Evolutionary conservation across 2,329 filamentous ascomycete genomes (phyloP), one percentile per base, ranked within the genome.

Genomic region (Alternaria sp.): DNA sequence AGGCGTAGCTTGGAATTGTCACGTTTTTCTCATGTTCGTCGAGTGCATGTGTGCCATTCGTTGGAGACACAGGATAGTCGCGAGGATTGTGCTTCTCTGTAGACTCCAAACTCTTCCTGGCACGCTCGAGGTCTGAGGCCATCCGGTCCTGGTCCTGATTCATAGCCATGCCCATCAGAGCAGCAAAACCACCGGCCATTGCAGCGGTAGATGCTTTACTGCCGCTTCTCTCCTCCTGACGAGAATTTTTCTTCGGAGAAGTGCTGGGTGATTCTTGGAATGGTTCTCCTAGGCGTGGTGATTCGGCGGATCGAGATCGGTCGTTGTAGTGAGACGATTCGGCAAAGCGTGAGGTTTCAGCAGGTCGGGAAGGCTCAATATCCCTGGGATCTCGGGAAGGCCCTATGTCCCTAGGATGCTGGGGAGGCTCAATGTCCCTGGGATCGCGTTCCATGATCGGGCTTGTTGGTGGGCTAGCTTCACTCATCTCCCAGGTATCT

Each of bases 121-220:
- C 72, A 50, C 70, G 63, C 14, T 74, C 67, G 17, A 65, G 58
- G 41, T 76, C 70, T 2, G 72, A 65, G 28, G 66, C 56, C 53
- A 74, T 70, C 21, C 70, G 62, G n/a, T 76, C 72, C 57, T 72
- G 72, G 29, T 77, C 73, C 59, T 75, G 72, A 53, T 68, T 71
- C 56, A 70, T 70, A 6, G 72, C 61, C 37, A 67, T 68, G 40
- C 70, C 71, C 51, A 75, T 65, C 9, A 77, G 65, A 26, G 68
- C 70, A 53, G 72, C 71, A 37, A 78, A 77, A 7, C 73, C 76
- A 42, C 71, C 73, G 21, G 71, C 66, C 58, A 72, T 60, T 26
- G 69, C 69, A 28, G 67, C 69, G 45, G 66, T 68, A 7, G 64
- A 58, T 33, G 59, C 50, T 52, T 65, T 69, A 34, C 46, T 61